Base-by-base conservation (phyloP, 441 rosid species). In the Gossypium trilobum region DNA sequence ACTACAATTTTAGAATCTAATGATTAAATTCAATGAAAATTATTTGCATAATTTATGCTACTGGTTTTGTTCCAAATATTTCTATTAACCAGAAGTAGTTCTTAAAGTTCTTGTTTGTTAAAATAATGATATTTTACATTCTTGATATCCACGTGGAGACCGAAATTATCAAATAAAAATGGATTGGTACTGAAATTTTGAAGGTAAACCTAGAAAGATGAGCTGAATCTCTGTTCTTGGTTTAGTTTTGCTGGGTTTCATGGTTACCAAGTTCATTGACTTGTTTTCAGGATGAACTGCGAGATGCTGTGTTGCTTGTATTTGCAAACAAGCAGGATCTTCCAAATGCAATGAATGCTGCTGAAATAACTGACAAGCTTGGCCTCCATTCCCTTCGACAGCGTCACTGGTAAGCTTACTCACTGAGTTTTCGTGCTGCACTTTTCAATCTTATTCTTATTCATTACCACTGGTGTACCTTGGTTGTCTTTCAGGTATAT, bases 301-400 rank as follows among this genome's bases (percentile, higher is more conserved):
- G 91, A 74, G 91, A 87, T 78, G 91, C 91, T 7, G 91, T 87
- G 65, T 76, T 87, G 87, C 89, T 87, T 68, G 91, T 87, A 65
- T 85, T 87, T 75, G 91, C 91, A 1, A 87, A 87, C 87, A 87
- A 87, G 57, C 91, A 87, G 71, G 91, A 87, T 87, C 91, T 87
- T 81, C 91, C 91, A 39, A 87, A 87, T 42, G 91, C 91, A 2
- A 87, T 87, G 90, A 83, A 85, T 52, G 87, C 90, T 0, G 90
- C 90, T 55, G 90, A 87, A 76, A 85, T 87, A 62, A 85, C 90
- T 11, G 90, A 87, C 66, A 87, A 87, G 82, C 90, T 87, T 75
- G 90, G 90, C 20, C 88, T 85, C 44, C 85, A 83, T 62, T 85
- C 88, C 31, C 80, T 87, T 46, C 76, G 90, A 54, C 90, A 85